Evolutionary conservation across 2,329 filamentous ascomycete species (phyloP), one percentile per base, ranked within the genome.

Genomic region (Myriosclerotinia duriaeana): DNA sequence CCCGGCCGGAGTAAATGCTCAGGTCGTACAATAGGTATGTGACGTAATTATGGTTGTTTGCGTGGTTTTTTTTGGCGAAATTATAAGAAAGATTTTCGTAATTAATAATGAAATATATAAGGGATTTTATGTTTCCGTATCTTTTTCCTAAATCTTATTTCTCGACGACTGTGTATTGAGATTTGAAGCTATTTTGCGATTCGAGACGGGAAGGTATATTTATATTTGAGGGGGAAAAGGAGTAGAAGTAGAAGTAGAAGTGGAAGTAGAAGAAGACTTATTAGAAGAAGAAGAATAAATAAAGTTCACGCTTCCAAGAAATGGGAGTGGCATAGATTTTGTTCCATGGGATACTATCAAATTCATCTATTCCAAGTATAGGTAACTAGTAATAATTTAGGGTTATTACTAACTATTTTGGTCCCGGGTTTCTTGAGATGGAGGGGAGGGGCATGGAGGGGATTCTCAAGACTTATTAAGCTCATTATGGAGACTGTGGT

Each of bases 1-100:
- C 44, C n/a, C n/a, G n/a, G n/a, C n/a, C 56, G 44, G 56, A 50
- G 56, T 14, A 48, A 60, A 50, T 11, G 58, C 44, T 60, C 58
- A 50, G 58, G 58, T 60, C 30, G 44, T 50, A 60, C n/a, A 22
- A 50, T 36, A n/a, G n/a, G n/a, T n/a, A 50, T 36, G 30, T 60
- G 58, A 60, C 58, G 58, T 60, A 60, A 60, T 60, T 12, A 36
- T 48, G 34, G 34, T 20, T 60, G n/a, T 20, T 17, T 15, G n/a
- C 42, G 44, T 34, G n/a, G n/a, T n/a, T 2, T 8, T 2, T 36
- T 7, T 36, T 3, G 20, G 22, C 44, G 58, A 60, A 60, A 26
- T 60, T 22, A 60, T 17, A 26, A 15, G 11, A 2, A 17, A 46
- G 56, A 44, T 56, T 15, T 42, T 30, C 4, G 54, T 44, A 12